Base-by-base conservation (phyloP, 441 rosid genomes). In the Jatropha podagrica region DNA sequence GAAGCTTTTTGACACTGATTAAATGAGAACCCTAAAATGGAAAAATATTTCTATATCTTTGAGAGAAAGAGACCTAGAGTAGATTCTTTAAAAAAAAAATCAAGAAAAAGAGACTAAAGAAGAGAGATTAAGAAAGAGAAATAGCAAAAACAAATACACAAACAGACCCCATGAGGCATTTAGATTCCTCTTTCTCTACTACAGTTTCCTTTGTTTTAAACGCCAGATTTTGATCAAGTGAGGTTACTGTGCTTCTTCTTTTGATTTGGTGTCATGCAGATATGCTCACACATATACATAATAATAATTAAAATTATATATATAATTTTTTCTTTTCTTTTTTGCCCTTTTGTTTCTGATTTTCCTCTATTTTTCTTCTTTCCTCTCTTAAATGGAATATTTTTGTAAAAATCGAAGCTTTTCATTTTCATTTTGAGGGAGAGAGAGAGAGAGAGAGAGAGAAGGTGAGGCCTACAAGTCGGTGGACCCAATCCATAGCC, bases 401-500 rank as follows among this genome's bases (percentile, higher is more conserved):
- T 32, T 61, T 61, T 10, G 32, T 38, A 69, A 40, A 32, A 26
- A 42, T 44, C 18, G 55, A 74, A 72, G 61, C 12, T 74, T 46
- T 55, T 18, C 60, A 74, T 32, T 58, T 32, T 32, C 32, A 32
- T 32, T 32, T 32, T 32, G 32, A 32, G 51, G 40, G 71, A 65
- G 69, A 79, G 60, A 72, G 68, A 20, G 59, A 76, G 71, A 65
- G 69, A 79, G 60, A 72, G 68, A 20, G 59, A 76, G 44, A 65
- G 67, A 54, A 74, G 80, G 81, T 20, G 76, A 84, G 83, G 84
- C 81, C 77, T 78, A 77, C 81, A 77, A 85, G 92, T 85, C 90
- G 89, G 97, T 92, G 95, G 97, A 90, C 95, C 95, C 97, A 88
- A 89, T 84, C 83, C 91, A 81, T 62, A 78, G 89, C 77, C 86